Conservation (phyloP, 164 flowering plant species). For the Vitis amurensis region DNA sequence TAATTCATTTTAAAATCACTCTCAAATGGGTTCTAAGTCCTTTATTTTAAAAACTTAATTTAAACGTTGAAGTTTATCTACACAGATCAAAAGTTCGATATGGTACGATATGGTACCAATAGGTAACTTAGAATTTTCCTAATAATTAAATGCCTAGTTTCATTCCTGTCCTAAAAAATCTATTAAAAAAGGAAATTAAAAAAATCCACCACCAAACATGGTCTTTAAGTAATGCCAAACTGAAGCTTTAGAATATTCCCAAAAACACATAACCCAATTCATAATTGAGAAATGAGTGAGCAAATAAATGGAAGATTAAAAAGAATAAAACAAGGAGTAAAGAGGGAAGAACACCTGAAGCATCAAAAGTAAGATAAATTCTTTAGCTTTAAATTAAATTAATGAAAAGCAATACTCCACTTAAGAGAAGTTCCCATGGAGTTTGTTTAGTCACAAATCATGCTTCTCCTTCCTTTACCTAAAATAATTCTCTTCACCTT, state of each 20-base stretch:
- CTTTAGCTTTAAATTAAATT: conserved; percentile 23
- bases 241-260: conserved; percentile 8
- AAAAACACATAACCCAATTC: conserved; percentile 1
- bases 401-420: conserved; percentile 32
- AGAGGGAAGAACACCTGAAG: conserved; percentile 17
- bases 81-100: too few species aligned
- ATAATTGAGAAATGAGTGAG: conserved; percentile 2
- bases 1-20: too few species aligned
- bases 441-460: conserved; percentile 32
- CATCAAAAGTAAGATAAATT: conserved; percentile 30
- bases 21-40: too few species aligned
- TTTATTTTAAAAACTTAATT: too few species aligned
- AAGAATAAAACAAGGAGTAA: conserved; percentile 13
- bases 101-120: too few species aligned
- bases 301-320: background rate
- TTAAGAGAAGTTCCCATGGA: conserved; percentile 39
- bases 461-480: conserved; percentile 12
- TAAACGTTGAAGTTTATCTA: too few species aligned
- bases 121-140: background rate
- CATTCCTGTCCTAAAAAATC: background rate
- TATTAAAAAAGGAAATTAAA: background rate
- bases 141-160: background rate
- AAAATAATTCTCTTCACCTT: conserved; percentile 11
- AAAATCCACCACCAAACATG: background rate
- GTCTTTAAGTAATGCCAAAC: background rate